A percentile compares a stretch with the other conserved stretches of the same genome.
Evolutionary conservation across 352 stramenopile genomes (phyloP).

Genomic region (Phytophthora agathidicida): DNA sequence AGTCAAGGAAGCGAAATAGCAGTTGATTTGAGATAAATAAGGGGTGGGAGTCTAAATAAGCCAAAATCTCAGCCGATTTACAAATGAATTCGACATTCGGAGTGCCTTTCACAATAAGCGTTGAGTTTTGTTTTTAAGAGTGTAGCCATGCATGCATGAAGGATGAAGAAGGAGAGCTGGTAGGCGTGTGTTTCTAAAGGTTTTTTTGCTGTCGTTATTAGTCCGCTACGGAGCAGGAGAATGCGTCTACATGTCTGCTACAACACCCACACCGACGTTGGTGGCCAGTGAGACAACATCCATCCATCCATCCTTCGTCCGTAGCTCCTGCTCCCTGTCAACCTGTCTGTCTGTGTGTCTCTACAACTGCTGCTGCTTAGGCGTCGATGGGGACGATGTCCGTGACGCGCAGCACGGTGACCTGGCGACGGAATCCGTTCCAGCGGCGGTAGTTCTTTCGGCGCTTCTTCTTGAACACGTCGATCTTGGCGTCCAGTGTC

Average conservation of each 20-base stretch:
- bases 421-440: conserved; percentile 88
- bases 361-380: conserved; percentile 14
- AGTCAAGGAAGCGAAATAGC: too few relatives aligned
- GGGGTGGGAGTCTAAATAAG: too few relatives aligned
- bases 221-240: background rate
- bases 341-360: conserved; percentile 2
- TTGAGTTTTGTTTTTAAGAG: too few relatives aligned
- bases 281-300: too few relatives aligned
- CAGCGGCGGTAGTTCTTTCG: conserved; percentile 91
- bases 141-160: too few relatives aligned
- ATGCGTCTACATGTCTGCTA: background rate
- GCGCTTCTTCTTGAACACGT: conserved; percentile 92
- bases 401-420: conserved; percentile 86
- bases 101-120: too few relatives aligned
- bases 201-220: conserved; percentile 15
- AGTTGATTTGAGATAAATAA: too few relatives aligned
- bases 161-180: background rate
- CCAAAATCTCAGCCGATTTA: too few relatives aligned
- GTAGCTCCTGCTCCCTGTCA: conserved; percentile 2
- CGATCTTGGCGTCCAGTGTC: conserved; percentile 88
- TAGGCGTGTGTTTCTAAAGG: conserved; percentile 13
- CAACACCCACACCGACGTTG: too few relatives aligned
- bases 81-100: too few relatives aligned
- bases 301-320: too few relatives aligned
- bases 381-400: conserved; percentile 71